Conservation (phyloP, 1,139 yeast genomes). For the Tardiomyces blankii region DNA sequence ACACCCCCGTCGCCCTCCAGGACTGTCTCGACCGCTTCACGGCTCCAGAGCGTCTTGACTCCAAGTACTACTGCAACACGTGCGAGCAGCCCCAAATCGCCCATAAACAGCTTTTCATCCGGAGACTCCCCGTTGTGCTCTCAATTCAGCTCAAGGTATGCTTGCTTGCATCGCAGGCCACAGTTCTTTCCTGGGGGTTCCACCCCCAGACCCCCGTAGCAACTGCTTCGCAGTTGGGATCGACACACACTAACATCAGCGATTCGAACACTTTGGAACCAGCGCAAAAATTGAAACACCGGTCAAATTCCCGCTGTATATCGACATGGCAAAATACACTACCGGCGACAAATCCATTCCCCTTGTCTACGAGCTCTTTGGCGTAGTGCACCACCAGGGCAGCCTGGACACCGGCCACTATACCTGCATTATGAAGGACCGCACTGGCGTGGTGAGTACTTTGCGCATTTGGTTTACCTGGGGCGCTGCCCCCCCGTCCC, state of each 20-base stretch:
- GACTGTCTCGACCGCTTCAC: conserved; percentile 74
- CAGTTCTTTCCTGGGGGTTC: no score
- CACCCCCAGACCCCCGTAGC: no score
- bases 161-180: neutral
- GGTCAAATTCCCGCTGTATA: conserved; percentile 57
- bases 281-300: conserved; percentile 67
- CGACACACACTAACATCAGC: conserved; percentile 6
- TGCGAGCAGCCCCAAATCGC: conserved; percentile 59
- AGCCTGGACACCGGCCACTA: conserved; percentile 94
- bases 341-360: conserved; percentile 16
- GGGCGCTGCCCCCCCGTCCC: neutral
- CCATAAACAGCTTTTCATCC: conserved; percentile 56
- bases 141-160: conserved; percentile 61
- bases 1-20: neutral
- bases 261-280: conserved; percentile 73
- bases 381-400: conserved; percentile 81
- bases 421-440: conserved; percentile 62
- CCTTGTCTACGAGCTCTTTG: conserved; percentile 66
- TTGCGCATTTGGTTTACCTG: neutral
- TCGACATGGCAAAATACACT: conserved; percentile 59
- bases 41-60: conserved; percentile 62
- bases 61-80: conserved; percentile 53
- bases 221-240: no score
- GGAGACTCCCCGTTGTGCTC: conserved; percentile 63
- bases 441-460: conserved; percentile 34